phyloP scores from a whole-genome alignment of 371 early-diverging fungal species.

The Phascolomyces articulosus region DNA sequence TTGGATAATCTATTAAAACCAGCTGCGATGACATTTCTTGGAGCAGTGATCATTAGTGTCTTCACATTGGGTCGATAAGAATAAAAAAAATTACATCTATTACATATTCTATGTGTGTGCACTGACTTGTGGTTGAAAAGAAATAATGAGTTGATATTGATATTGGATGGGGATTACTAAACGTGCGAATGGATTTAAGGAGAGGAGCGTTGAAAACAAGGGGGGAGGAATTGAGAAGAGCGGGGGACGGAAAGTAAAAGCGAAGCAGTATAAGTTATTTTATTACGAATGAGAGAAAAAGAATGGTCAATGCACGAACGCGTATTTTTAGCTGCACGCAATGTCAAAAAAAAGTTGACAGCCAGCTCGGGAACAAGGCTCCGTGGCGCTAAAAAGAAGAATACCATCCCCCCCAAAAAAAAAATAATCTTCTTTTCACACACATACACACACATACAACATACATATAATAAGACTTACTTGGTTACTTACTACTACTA shows the following conservation, averaged over 20 bases:
- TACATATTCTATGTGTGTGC: too few relatives aligned
- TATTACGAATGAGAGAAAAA: too few relatives aligned
- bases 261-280: too few relatives aligned
- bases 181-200: too few relatives aligned
- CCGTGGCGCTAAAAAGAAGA: neutral
- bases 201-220: neutral
- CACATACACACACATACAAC: too few relatives aligned
- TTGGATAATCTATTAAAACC: conserved; percentile 58
- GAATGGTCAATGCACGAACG: conserved; percentile 4
- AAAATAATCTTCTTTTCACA: neutral
- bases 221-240: neutral
- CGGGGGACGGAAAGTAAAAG: too few relatives aligned
- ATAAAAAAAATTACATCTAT: neutral
- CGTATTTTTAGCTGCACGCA: neutral
- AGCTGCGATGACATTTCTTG: conserved; percentile 62
- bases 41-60: conserved; percentile 61
- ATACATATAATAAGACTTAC: too few relatives aligned
- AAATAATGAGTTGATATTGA: neutral
- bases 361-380: neutral
- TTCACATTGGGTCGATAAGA: conserved; percentile 34
- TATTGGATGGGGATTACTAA: neutral
- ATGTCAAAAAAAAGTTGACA: conserved; percentile 5
- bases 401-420: neutral
- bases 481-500: too few relatives aligned
- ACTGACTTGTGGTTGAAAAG: neutral